Evolutionary conservation across 169 alveolate genomes (phyloP), one percentile per base, ranked within the genome.

Genomic region (Neospora caninum): DNA sequence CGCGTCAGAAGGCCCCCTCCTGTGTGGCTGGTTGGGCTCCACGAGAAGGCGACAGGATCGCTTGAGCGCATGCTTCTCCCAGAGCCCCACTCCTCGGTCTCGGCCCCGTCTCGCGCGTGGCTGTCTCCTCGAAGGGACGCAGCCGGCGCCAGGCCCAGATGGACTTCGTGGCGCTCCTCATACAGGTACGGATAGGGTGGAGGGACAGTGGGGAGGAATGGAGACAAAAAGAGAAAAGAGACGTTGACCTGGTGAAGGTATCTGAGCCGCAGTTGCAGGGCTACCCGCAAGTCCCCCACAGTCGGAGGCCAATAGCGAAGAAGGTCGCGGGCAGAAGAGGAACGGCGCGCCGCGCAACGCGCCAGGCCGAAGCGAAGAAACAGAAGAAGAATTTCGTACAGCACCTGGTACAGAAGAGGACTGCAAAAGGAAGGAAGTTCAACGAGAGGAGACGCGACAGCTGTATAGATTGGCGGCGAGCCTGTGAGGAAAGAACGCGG

Each of bases 231-330:
- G 67, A 82, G 89, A 29, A 41, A 82, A 49, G 54, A 41, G 43
- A 82, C 89, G 38, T 82, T 82, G n/a, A 82, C 43, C 31, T 82
- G 89, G 67, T 82, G 89, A 67, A 82, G 89, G 36, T 42, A 82
- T 27, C 89, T 22, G 67, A 82, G 89, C 31, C 89, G 64, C 22
- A 82, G 64, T 38, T 41, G 69, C 53, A 82, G 41, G 7, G 89
- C 89, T 0, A 41, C 41, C 13, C 89, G 64, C 41, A 82, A 1
- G 69, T 82, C 89, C 18, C 54, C 89, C 67, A 82, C 34, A 4
- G 89, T 82, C 41, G 89, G 89, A 9, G 89, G 89, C 89, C 89
- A 82, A 27, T 41, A 42, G 43, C 53, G 89, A 22, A 82, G 67
- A 22, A 82, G 67, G 16, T 39, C 67, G 29, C 39, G 39, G 4